phyloP scores from a whole-genome alignment of 2,329 filamentous ascomycete genomes.

The Fusarium cicatricum region DNA sequence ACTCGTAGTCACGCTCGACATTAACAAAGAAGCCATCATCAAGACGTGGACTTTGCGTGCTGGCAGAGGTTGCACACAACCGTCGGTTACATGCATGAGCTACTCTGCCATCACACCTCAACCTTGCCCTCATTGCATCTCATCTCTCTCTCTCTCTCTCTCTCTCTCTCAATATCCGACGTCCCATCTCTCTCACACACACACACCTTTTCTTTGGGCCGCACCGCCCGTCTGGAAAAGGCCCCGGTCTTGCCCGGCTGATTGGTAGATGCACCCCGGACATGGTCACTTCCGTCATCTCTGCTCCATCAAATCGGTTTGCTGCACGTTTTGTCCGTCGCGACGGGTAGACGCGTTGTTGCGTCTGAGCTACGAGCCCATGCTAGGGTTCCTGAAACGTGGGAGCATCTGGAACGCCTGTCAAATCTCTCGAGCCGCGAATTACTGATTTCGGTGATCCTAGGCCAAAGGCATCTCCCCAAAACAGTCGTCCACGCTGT shows the following conservation, averaged over 20 bases:
- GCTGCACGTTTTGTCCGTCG: conserved; percentile 39
- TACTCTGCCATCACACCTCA: conserved; percentile 15
- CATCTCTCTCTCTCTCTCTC: conserved; percentile 11
- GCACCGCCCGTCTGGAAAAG: conserved; percentile 35
- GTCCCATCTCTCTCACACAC: conserved; percentile 18
- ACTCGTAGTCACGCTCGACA: too few species aligned
- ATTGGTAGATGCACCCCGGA: conserved; percentile 42
- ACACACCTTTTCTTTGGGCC: conserved; percentile 33
- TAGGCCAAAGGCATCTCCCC: conserved; percentile 9
- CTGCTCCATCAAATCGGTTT: conserved; percentile 40
- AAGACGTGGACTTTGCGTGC: conserved; percentile 1
- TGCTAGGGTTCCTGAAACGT: conserved; percentile 38
- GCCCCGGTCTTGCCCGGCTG: conserved; percentile 32
- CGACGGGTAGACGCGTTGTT: conserved; percentile 30
- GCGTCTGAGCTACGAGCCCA: conserved; percentile 13
- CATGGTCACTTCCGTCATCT: conserved; percentile 36
- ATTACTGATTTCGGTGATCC: conserved; percentile 24
- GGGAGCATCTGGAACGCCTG: conserved; percentile 30
- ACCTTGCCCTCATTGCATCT: conserved; percentile 5
- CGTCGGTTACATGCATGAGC: conserved; percentile 7
- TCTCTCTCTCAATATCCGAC: conserved; percentile 19
- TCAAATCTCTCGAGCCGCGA: conserved; percentile 11
- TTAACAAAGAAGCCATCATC: too few species aligned
- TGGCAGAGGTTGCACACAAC: conserved; percentile 9
- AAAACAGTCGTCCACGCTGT: conserved; percentile 24